phyloP scores from a whole-genome alignment of 1,284 basidiomycete genomes.

The Porphyrellus sp. region DNA sequence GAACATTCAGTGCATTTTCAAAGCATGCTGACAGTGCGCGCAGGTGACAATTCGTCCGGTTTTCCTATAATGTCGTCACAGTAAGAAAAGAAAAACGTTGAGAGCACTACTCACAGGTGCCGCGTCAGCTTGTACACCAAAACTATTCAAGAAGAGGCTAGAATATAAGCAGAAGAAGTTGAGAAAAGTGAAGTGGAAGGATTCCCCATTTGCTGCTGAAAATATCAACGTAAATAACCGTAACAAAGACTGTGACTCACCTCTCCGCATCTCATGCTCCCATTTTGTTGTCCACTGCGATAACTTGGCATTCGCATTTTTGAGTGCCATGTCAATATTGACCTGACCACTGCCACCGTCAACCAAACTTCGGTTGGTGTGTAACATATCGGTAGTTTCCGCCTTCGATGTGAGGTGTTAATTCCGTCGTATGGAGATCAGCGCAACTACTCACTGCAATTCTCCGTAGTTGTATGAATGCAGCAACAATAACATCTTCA shows the following conservation, averaged over 20 bases:
- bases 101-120: constrained; percentile 43
- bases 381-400: constrained; percentile 73
- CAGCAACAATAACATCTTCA: constrained; percentile 74
- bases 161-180: constrained; percentile 73
- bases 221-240: constrained; percentile 9
- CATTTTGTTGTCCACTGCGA: constrained; percentile 67
- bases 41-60: constrained; percentile 54
- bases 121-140: constrained; percentile 66
- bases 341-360: constrained; percentile 53
- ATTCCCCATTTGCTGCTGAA: constrained; percentile 55
- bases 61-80: constrained; percentile 33
- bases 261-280: constrained; percentile 66
- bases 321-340: constrained; percentile 66
- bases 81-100: background rate
- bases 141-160: constrained; percentile 75
- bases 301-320: constrained; percentile 66
- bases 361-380: constrained; percentile 48
- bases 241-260: constrained; percentile 36
- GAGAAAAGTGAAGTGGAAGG: constrained; percentile 70
- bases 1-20: constrained; percentile 62
- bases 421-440: constrained; percentile 1
- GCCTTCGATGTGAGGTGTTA: constrained; percentile 42
- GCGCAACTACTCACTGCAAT: constrained; percentile 55
- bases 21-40: constrained; percentile 71
- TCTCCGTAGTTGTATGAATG: constrained; percentile 70